Conservation (phyloP, 2,329 filamentous ascomycete genomes). For the Cladophialophora immunda region DNA sequence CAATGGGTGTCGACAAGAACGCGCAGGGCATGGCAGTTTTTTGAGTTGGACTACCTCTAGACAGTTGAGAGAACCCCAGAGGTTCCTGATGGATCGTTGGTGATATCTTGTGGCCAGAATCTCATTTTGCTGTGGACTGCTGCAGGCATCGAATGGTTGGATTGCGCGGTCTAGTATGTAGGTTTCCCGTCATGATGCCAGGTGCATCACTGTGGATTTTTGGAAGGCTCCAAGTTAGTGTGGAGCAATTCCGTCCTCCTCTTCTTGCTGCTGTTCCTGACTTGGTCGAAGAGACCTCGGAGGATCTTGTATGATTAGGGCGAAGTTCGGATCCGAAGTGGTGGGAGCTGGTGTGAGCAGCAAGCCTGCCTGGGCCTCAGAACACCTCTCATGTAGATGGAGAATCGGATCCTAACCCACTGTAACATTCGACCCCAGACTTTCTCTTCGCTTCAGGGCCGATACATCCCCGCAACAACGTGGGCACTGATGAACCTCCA, state of each 20-base stretch:
- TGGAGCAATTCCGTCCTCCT: neutral
- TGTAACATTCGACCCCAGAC: neutral
- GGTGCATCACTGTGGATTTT: no score
- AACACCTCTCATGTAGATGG: neutral
- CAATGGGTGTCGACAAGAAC: conserved; percentile 43
- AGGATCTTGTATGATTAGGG: neutral
- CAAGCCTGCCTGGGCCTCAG: neutral
- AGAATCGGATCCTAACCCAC: neutral
- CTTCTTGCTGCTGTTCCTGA: neutral
- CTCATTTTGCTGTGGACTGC: neutral
- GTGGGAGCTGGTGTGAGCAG: neutral
- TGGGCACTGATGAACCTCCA: neutral
- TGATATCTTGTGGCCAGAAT: neutral
- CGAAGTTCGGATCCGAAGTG: neutral
- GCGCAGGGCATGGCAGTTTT: conserved; percentile 36
- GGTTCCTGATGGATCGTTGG: neutral
- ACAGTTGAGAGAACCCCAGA: neutral
- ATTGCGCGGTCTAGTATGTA: no score
- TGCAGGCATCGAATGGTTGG: neutral
- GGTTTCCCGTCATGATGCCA: no score
- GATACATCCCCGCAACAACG: conserved; percentile 11
- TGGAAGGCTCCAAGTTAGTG: no score
- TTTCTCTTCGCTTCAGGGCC: neutral
- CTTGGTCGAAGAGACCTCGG: neutral
- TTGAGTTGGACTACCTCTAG: neutral